phyloP scores from a whole-genome alignment of 2,329 filamentous ascomycete genomes.

The Aureobasidium leucospermi region DNA sequence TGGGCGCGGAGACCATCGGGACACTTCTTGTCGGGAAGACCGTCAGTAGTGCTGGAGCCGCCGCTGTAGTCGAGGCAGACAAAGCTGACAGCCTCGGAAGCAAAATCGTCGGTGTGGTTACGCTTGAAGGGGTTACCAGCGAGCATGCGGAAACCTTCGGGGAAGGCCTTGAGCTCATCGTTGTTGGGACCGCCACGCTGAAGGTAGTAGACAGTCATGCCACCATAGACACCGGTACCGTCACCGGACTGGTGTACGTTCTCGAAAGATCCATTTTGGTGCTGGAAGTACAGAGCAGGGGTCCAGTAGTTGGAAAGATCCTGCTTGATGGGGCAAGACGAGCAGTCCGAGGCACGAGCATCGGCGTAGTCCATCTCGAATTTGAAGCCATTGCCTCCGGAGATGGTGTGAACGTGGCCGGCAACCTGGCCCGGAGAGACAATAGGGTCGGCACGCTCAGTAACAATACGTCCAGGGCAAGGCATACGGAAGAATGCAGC shows the following conservation, averaged over 20 bases:
- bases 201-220: slow-evolving; percentile 70
- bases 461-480: slow-evolving; percentile 54
- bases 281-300: slow-evolving; percentile 60
- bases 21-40: slow-evolving; percentile 64
- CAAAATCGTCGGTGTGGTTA: slow-evolving; percentile 47
- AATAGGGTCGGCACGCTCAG: slow-evolving; percentile 60
- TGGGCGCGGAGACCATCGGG: slow-evolving; percentile 57
- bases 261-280: slow-evolving; percentile 50
- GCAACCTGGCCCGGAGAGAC: slow-evolving; percentile 53
- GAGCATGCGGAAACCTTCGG: slow-evolving; percentile 65
- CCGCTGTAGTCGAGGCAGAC: slow-evolving; percentile 47
- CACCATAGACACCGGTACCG: slow-evolving; percentile 37
- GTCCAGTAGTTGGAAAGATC: slow-evolving; percentile 74
- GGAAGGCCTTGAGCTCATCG: slow-evolving; percentile 64
- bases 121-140: slow-evolving; percentile 55
- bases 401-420: slow-evolving; percentile 60
- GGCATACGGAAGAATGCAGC: slow-evolving; percentile 67
- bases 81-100: slow-evolving; percentile 48
- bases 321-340: slow-evolving; percentile 59
- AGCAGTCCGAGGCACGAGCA: slow-evolving; percentile 57
- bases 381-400: slow-evolving; percentile 62
- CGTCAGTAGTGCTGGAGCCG: slow-evolving; percentile 38
- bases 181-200: slow-evolving; percentile 45
- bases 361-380: slow-evolving; percentile 54
- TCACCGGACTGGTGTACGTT: slow-evolving; percentile 54